Evolutionary conservation across 2,329 filamentous ascomycete genomes (phyloP), one percentile per base, ranked within the genome.

Genomic region (Aspergillus sp.): DNA sequence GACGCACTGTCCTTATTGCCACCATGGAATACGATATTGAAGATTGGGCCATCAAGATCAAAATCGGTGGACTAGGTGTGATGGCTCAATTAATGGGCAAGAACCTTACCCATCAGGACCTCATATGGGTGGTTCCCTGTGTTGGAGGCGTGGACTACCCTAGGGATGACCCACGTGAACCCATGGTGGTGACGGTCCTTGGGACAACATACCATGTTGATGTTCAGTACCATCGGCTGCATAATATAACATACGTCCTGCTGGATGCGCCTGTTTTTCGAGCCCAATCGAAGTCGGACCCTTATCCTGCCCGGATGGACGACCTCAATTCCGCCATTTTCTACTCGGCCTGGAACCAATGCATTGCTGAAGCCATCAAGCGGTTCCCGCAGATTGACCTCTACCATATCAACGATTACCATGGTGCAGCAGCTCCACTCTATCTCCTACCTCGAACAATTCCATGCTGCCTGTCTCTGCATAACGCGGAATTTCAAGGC

Each of bases 21-120:
- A 89, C 87, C 3, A 88, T 89, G 84, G 87, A 89, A 72, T 89
- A 89, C 73, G 86, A 89, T 62, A 88, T 89, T 61, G 84, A 87
- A 57, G 87, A 89, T 69, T 89, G 87, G 84, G 80, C 75, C 7
- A 86, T 89, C 75, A 89, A 88, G 73, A 86, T 89, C 75, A 89
- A 89, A 75, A 89, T 89, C 51, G 87, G 87, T 62, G 87, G 87
- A 60, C 78, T 89, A 3, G 87, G 87, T 71, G 86, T 88, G 61
- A 89, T 89, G 86, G 86, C 87, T 23, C 84, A 87, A 65, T 76
- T 89, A 3, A 89, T 89, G 86, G 84, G 84, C 30, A 86, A 87
- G 68, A 83, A 86, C 53, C 80, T 89, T 8, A 78, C 82, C 2
- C 86, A 89, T 64, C 82, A 88, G 65, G 83, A 89, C 68, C 78